A percentile compares a stretch with the other conserved stretches of the same genome.
These are phyloP conservation scores for Podila epicladia DNA, from an alignment of 192 early-diverging fungal genomes.

Conservation along the genomic window DNA sequence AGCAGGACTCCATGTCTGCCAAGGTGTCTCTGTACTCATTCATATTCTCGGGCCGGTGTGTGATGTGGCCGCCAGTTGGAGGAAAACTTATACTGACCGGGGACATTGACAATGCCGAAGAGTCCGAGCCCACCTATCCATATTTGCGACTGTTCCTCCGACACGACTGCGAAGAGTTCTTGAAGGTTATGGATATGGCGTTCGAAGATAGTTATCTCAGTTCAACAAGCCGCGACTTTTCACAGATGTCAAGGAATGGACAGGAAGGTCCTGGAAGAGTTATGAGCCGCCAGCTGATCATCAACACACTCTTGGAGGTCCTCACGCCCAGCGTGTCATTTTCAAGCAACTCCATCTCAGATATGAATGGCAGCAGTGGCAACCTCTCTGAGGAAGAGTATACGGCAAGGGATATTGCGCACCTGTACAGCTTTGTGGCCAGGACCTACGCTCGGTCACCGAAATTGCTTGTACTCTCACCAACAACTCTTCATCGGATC, in stretches of 20 bases:
- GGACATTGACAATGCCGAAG: constrained; percentile 55
- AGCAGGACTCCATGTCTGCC: constrained; percentile 56
- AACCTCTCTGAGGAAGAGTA: constrained; percentile 23
- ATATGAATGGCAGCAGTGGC: constrained; percentile 15
- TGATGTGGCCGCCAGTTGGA: constrained; percentile 66
- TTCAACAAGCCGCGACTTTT: constrained; percentile 34
- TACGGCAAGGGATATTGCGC: constrained; percentile 45
- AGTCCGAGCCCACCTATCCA: constrained; percentile 68
- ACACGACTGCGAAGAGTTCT: constrained; percentile 62
- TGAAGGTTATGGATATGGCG: constrained; percentile 61
- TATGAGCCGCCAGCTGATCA: constrained; percentile 66
- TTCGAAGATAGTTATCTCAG: constrained; percentile 69
- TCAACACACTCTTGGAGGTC: constrained; percentile 68
- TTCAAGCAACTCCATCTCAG: constrained; percentile 30
- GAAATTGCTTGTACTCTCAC: constrained; percentile 64
- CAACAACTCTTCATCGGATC: constrained; percentile 61
- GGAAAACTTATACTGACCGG: constrained; percentile 65
- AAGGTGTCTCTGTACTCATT: constrained; percentile 66
- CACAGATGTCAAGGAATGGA: constrained; percentile 50
- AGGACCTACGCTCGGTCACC: constrained; percentile 64
- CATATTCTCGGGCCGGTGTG: constrained; percentile 68
- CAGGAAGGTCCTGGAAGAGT: constrained; percentile 64
- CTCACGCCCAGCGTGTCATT: constrained; percentile 51
- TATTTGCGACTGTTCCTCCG: constrained; percentile 62
- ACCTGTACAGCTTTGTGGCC: constrained; percentile 67